Conservation (phyloP, 78 protist genomes). For the Corallochytrium limacisporum region DNA sequence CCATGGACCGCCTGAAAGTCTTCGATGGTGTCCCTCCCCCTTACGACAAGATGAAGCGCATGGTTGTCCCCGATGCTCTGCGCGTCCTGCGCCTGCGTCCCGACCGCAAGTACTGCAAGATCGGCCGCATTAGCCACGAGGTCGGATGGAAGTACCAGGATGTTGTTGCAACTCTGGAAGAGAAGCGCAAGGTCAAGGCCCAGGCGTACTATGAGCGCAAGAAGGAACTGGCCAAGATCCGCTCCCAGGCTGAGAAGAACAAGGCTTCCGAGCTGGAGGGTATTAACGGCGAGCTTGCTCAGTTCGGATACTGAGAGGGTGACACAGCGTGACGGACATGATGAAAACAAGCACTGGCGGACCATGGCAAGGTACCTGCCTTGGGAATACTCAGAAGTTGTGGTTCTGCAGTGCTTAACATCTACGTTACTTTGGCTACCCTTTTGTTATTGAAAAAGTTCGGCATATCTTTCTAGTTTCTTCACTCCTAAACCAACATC, state of each 20-base stretch:
- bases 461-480: too few species aligned
- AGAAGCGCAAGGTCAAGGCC: conserved; percentile 65
- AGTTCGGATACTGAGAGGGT: conserved; percentile 14
- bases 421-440: too few species aligned
- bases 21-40: conserved; percentile 96
- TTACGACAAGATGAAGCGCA: conserved; percentile 79
- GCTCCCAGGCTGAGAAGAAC: not conserved
- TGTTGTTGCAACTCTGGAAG: conserved; percentile 83
- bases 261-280: not conserved
- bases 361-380: too few species aligned
- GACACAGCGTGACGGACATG: too few species aligned
- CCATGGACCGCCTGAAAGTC: conserved; percentile 75
- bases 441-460: too few species aligned
- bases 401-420: too few species aligned
- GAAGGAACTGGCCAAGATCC: not conserved
- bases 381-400: too few species aligned
- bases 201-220: conserved; percentile 49
- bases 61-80: conserved; percentile 92
- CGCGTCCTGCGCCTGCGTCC: conserved; percentile 69
- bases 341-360: too few species aligned
- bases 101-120: conserved; percentile 64
- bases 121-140: conserved; percentile 75
- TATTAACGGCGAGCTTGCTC: conserved; percentile 1
- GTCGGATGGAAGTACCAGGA: conserved; percentile 92
- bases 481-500: too few species aligned